These are phyloP conservation scores for Aspergillus sp. DNA, from an alignment of 2,329 filamentous ascomycete genomes.

Conservation along the genomic window DNA sequence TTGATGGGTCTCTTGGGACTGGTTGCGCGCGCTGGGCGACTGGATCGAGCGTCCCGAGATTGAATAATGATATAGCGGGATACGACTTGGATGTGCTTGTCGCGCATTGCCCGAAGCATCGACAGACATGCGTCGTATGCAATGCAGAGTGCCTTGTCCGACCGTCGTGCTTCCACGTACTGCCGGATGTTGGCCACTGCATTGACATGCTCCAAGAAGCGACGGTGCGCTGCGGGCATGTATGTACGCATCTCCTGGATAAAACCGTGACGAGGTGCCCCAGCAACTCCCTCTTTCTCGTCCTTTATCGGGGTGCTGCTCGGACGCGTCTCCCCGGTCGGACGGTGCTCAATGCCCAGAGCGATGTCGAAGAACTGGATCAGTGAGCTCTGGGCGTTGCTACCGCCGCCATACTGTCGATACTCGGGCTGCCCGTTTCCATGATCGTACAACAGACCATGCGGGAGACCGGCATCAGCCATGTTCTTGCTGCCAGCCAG, in stretches of 20 bases:
- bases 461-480: constrained; percentile 85
- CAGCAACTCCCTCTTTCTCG: constrained; percentile 48
- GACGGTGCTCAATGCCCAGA: constrained; percentile 84
- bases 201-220: constrained; percentile 80
- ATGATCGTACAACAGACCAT: constrained; percentile 85
- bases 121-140: constrained; percentile 90
- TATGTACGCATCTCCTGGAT: constrained; percentile 96
- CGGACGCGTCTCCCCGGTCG: constrained; percentile 70
- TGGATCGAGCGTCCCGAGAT: constrained; percentile 67
- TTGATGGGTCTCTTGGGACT: constrained; percentile 58
- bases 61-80: constrained; percentile 93
- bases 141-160: constrained; percentile 68
- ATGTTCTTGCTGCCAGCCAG: constrained; percentile 97
- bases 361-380: constrained; percentile 97
- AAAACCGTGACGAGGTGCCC: constrained; percentile 75
- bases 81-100: constrained; percentile 96
- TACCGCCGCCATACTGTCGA: constrained; percentile 87
- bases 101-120: constrained; percentile 75
- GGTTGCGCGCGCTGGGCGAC: constrained; percentile 61
- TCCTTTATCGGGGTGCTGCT: constrained; percentile 33
- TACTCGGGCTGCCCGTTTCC: constrained; percentile 69
- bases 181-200: constrained; percentile 82
- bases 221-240: constrained; percentile 91
- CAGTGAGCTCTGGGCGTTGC: constrained; percentile 93
- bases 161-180: constrained; percentile 67